Evolutionary conservation across 1,284 basidiomycete species (phyloP), one percentile per base, ranked within the genome.

Genomic region (Mycosarcoma mackinlayi): DNA sequence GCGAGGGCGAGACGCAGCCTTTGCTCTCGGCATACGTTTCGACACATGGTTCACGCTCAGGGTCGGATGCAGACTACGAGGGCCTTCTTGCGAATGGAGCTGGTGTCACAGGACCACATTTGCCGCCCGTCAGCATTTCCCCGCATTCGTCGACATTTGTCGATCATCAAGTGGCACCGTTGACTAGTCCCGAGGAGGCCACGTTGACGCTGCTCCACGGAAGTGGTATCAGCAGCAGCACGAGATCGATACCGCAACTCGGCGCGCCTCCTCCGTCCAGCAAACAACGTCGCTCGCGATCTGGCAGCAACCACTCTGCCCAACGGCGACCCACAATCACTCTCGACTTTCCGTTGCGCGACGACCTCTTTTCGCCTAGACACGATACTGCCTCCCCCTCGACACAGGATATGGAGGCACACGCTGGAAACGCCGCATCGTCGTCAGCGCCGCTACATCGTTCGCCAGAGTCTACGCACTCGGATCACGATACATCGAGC

Each of bases 21-120:
- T n/a, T 66, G 27, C 57, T 71, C 6, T 48, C 57, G 27, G 19
- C 61, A 3, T 31, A 47, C 2, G 30, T 33, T 6, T 51, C 50
- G 33, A 16, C 56, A 11, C 39, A 54, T 18, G 37, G 49, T 8
- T 51, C 51, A 13, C 33, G 52, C 14, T 40, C 33, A 6, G 13
- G 45, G 19, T 52, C 49, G 19, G 52, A 49, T 23, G 51, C 57
- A 2, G 57, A 65, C 21, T 30, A 24, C 31, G 71, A 66, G 33
- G 58, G 39, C 0, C 5, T 60, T 28, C n/a, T 75, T 4, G 74
- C 76, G 4, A 77, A 77, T 24, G 71, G 56, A 0, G 74, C 56
- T 6, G 76, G 71, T 4, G 58, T 77, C 5, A 61, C 62, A 9
- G 76, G 74, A 13, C 74, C 76, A 14, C 76, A 77, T 44, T 41